Evolutionary conservation across 108 stramenopile genomes (phyloP).

Genomic region (Skeletonema tropicum): DNA sequence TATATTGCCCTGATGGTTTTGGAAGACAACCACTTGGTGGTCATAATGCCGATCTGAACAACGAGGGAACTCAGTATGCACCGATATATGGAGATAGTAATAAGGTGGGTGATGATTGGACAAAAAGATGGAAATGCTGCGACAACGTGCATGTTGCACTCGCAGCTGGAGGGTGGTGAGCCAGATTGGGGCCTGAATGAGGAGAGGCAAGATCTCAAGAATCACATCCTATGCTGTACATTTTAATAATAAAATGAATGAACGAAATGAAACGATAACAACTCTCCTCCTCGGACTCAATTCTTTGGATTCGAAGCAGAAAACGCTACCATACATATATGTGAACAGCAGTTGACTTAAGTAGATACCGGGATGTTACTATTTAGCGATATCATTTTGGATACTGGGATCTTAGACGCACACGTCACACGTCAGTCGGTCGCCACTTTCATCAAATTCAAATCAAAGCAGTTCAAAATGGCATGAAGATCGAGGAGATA

Average conservation of each 20-base stretch:
- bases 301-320: no score
- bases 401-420: no score
- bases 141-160: constrained; percentile 39
- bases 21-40: constrained; percentile 22
- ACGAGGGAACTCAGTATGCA: constrained; percentile 25
- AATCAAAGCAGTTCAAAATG: neutral
- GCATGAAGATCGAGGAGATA: neutral
- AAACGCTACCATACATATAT: no score
- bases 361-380: no score
- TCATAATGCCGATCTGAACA: constrained; percentile 24
- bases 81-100: constrained; percentile 29
- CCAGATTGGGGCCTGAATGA: constrained; percentile 11
- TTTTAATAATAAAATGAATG: neutral
- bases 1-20: constrained; percentile 38
- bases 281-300: no score
- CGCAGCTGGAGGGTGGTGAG: constrained; percentile 1
- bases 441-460: no score
- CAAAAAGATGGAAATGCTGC: constrained; percentile 35
- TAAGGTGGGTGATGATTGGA: constrained; percentile 37
- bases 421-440: no score
- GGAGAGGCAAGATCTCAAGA: neutral
- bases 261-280: no score
- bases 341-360: no score
- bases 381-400: no score
- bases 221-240: constrained; percentile 1